phyloP scores from a whole-genome alignment of 495 filamentous ascomycete genomes.

The Friedmanniomyces endolithicus region DNA sequence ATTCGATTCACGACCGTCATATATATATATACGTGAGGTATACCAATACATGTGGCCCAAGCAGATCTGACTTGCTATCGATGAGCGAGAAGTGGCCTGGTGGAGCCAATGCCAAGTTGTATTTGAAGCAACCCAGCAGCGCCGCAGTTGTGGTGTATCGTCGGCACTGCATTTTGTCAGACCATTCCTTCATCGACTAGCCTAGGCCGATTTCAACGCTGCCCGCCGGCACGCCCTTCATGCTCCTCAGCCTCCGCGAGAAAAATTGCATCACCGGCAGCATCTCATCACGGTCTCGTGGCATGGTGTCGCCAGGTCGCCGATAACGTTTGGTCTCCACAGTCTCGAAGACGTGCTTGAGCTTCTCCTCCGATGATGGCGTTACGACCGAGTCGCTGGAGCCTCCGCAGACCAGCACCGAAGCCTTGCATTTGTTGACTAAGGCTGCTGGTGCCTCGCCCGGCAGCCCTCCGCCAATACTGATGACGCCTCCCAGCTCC shows the following conservation, averaged over 20 bases:
- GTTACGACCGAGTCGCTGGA: constrained; percentile 50
- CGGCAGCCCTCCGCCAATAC: constrained; percentile 63
- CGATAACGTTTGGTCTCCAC: constrained; percentile 67
- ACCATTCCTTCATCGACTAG: too few species aligned
- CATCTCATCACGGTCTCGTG: constrained; percentile 72
- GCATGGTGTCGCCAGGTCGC: constrained; percentile 70
- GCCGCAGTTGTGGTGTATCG: too few species aligned
- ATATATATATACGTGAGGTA: too few species aligned
- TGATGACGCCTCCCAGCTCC: constrained; percentile 51
- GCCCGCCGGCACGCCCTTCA: constrained; percentile 47
- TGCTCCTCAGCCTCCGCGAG: constrained; percentile 58
- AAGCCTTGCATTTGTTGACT: constrained; percentile 50
- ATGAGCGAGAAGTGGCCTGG: too few species aligned
- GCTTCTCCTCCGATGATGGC: constrained; percentile 44
- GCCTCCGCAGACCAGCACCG: constrained; percentile 61
- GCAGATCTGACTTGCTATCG: too few species aligned
- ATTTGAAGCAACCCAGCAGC: too few species aligned
- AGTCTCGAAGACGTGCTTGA: constrained; percentile 56
- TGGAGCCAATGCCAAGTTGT: too few species aligned
- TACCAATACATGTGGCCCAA: too few species aligned
- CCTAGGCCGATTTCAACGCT: constrained; percentile 40
- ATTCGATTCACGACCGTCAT: too few species aligned
- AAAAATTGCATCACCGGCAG: constrained; percentile 89
- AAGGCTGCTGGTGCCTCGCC: constrained; percentile 25
- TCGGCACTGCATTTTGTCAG: too few species aligned